These are phyloP conservation scores for Cystofilobasidium capitatum DNA, from an alignment of 768 basidiomycete species.

Conservation along the genomic window DNA sequence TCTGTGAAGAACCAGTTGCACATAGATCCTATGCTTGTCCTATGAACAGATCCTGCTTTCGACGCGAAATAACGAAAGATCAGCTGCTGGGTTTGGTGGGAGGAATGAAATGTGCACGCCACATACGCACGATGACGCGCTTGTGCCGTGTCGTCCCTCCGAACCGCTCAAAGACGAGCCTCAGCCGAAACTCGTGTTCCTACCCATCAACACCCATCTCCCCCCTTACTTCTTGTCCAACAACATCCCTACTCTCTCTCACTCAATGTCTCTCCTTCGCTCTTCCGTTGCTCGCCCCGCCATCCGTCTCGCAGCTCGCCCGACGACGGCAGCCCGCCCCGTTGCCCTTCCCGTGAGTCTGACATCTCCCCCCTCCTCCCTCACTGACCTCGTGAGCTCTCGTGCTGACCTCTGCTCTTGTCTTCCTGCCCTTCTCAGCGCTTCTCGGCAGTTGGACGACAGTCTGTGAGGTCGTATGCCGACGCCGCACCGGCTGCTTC, in stretches of 20 bases:
- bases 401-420: neutral
- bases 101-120: no score
- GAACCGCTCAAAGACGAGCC: no score
- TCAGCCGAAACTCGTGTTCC: no score
- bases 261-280: neutral
- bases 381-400: neutral
- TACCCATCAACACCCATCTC: no score
- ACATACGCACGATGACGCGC: no score
- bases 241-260: neutral
- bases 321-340: neutral
- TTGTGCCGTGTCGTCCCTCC: no score
- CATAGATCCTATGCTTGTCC: no score
- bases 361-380: neutral
- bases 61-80: no score
- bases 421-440: neutral
- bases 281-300: neutral
- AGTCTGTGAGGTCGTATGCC: constrained; percentile 3
- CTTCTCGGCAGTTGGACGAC: neutral
- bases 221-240: neutral
- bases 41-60: no score
- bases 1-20: no score
- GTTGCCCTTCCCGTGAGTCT: neutral
- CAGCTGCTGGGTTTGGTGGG: no score
- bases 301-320: neutral
- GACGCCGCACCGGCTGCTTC: constrained; percentile 2